These are phyloP conservation scores for Leccinum variicolor DNA, from an alignment of 768 basidiomycete species.

Conservation along the genomic window DNA sequence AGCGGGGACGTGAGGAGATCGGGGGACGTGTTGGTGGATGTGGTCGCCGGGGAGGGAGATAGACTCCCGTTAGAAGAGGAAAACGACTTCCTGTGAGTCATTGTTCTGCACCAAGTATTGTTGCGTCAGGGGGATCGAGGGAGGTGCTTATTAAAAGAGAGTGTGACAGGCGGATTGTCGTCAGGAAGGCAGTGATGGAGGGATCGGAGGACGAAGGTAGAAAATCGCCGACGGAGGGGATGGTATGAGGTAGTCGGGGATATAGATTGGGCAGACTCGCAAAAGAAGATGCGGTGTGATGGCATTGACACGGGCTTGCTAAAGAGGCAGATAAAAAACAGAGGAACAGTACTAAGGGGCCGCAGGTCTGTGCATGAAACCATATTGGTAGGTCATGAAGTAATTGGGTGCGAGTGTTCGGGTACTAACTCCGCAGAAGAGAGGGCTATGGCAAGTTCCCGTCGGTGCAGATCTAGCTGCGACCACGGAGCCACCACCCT, in stretches of 20 bases:
- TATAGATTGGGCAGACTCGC: conserved; percentile 27
- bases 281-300: conserved; percentile 30
- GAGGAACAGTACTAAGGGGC: conserved; percentile 25
- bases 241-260: conserved; percentile 25
- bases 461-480: conserved; percentile 29
- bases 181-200: conserved; percentile 22
- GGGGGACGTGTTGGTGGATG: conserved; percentile 45
- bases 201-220: conserved; percentile 25
- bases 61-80: conserved; percentile 50
- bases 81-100: conserved; percentile 50
- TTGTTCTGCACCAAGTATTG: conserved; percentile 22
- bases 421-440: conserved; percentile 31
- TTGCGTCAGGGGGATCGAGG: conserved; percentile 21
- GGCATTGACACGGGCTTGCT: conserved; percentile 26
- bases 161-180: conserved; percentile 16
- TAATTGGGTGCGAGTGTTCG: conserved; percentile 30
- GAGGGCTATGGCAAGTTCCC: conserved; percentile 22
- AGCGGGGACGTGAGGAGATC: conserved; percentile 36
- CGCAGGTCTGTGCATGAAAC: conserved; percentile 31
- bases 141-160: conserved; percentile 27
- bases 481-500: conserved; percentile 20
- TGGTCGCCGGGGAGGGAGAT: conserved; percentile 45
- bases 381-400: conserved; percentile 30
- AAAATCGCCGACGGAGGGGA: conserved; percentile 27
- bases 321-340: conserved; percentile 26